These are phyloP conservation scores for Nicotiana tomentosiformis DNA, from an alignment of 257 asterid species.

Conservation along the genomic window DNA sequence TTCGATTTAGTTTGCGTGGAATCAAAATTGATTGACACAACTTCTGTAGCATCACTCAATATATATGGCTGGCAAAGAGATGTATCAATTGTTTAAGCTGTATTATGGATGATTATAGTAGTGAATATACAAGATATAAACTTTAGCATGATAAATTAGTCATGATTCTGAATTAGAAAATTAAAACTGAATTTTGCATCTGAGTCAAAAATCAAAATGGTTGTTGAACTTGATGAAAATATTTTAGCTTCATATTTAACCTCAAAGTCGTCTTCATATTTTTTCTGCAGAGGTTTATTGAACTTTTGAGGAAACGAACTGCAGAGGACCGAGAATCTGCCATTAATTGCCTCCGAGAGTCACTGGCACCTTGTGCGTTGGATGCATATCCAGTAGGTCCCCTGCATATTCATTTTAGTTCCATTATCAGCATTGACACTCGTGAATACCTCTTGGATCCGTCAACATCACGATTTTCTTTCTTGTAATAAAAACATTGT, in stretches of 20 bases:
- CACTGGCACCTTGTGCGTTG: slow-evolving; percentile 93
- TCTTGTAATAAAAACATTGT: background rate
- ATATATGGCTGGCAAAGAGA: background rate
- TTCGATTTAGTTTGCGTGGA: background rate
- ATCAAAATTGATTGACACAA: background rate
- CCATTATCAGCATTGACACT: background rate
- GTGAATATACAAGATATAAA: background rate
- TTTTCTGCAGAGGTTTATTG: too few species aligned
- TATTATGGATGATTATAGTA: background rate
- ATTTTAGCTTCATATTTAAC: background rate
- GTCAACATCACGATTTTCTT: background rate
- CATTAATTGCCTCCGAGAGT: background rate
- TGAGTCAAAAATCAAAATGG: background rate
- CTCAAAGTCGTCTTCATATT: too few species aligned
- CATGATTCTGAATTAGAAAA: background rate
- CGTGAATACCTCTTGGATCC: background rate
- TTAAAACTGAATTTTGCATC: background rate
- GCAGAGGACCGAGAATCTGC: too few species aligned
- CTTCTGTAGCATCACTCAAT: background rate
- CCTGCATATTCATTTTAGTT: background rate
- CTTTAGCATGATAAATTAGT: background rate
- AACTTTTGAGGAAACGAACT: too few species aligned
- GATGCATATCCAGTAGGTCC: slow-evolving; percentile 86
- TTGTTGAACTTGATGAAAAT: background rate
- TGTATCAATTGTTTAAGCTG: background rate